phyloP scores from a whole-genome alignment of 192 early-diverging fungal genomes.

The Gonapodya prolifera region DNA sequence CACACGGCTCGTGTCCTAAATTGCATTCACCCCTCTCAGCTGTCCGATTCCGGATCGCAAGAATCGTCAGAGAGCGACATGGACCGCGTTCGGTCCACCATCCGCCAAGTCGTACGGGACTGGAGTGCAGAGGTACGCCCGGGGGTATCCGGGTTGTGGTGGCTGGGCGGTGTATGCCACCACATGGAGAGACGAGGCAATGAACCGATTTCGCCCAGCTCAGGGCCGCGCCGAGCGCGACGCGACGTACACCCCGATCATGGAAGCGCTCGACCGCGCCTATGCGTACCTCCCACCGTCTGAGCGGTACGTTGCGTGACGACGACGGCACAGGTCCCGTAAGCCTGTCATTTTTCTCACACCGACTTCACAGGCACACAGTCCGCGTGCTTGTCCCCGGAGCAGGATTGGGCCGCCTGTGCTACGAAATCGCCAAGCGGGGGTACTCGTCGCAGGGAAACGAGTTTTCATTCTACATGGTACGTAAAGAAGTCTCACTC shows the following conservation, averaged over 20 bases:
- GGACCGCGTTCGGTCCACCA: slow-evolving; percentile 70
- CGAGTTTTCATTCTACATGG: slow-evolving; percentile 97
- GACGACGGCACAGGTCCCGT: slow-evolving; percentile 7
- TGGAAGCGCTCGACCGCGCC: slow-evolving; percentile 49
- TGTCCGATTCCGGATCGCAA: background rate
- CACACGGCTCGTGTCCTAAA: no score
- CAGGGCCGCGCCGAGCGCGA: slow-evolving; percentile 65
- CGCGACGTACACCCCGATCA: slow-evolving; percentile 66
- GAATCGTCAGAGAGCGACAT: slow-evolving; percentile 48
- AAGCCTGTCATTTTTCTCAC: no score
- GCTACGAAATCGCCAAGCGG: slow-evolving; percentile 73
- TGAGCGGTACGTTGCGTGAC: slow-evolving; percentile 24
- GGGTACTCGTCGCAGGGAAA: slow-evolving; percentile 52
- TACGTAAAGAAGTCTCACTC: slow-evolving; percentile 12
- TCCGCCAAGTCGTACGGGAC: slow-evolving; percentile 91
- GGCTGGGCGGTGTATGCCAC: no score
- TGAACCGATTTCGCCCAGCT: background rate
- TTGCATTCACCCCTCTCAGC: no score
- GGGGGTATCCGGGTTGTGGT: no score
- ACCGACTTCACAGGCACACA: slow-evolving; percentile 26
- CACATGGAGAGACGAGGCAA: no score
- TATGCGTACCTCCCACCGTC: slow-evolving; percentile 34
- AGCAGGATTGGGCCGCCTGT: slow-evolving; percentile 88
- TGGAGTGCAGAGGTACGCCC: slow-evolving; percentile 70
- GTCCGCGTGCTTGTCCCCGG: slow-evolving; percentile 81